Evolutionary conservation across 805 yeast species (phyloP).

Genomic region (Lachancea cidri): DNA sequence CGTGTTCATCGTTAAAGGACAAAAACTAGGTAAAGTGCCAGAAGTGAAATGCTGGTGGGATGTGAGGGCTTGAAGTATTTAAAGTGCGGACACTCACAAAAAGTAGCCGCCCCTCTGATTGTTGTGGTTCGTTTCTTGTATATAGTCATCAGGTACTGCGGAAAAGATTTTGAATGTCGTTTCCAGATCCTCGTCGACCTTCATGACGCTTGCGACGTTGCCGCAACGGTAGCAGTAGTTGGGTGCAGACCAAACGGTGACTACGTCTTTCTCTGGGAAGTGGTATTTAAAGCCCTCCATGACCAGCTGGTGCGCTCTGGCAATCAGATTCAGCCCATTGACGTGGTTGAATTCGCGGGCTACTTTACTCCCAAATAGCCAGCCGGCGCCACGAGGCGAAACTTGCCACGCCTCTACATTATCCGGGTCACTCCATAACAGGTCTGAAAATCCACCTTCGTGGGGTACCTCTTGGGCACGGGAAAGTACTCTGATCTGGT

Average conservation of each 20-base stretch:
- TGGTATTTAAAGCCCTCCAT: constrained; percentile 98
- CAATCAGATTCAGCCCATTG: constrained; percentile 79
- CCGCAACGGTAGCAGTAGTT: constrained; percentile 97
- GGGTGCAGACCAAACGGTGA: constrained; percentile 97
- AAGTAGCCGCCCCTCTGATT: constrained; percentile 35
- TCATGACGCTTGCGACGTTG: constrained; percentile 97
- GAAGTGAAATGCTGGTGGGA: neutral
- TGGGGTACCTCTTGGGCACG: constrained; percentile 99
- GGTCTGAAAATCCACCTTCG: constrained; percentile 97
- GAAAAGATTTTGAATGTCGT: constrained; percentile 92
- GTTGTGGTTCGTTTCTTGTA: constrained; percentile 27
- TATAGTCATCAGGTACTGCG: constrained; percentile 84
- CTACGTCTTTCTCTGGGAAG: constrained; percentile 93
- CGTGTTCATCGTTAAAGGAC: neutral
- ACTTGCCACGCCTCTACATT: constrained; percentile 98
- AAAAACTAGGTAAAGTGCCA: neutral
- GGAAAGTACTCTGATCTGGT: constrained; percentile 88
- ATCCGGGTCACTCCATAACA: constrained; percentile 98
- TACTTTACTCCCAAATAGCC: constrained; percentile 93
- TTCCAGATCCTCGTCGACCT: constrained; percentile 77
- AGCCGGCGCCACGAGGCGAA: constrained; percentile 97
- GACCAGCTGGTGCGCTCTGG: constrained; percentile 95
- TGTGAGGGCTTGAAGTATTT: too few relatives aligned
- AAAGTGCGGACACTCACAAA: too few relatives aligned
- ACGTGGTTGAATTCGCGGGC: constrained; percentile 95